Evolutionary conservation across 2,329 filamentous ascomycete genomes (phyloP), one percentile per base, ranked within the genome.

Genomic region (Diaporthe sp.): DNA sequence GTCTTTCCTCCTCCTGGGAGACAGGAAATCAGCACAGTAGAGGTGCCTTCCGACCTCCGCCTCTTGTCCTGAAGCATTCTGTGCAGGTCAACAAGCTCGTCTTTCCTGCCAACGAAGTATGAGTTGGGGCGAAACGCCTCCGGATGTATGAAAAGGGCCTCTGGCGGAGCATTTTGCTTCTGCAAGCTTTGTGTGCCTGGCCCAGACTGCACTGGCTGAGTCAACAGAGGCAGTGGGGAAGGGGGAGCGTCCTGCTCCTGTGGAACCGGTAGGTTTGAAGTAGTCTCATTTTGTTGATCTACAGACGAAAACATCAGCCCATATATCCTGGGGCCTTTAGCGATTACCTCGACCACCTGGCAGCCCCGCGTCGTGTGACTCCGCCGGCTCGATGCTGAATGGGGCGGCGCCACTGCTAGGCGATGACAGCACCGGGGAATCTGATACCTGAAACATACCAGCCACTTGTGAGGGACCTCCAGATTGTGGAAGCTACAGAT

Each of bases 1-100:
- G 91, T 92, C 81, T 94, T 94, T 3, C 92, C 92, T 19, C 89
- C 89, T 2, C 92, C 92, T 2, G 92, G 90, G 51, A 91, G 88
- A 47, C 90, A 90, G 76, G 90, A 89, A 15, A 94, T 87, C 12
- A 94, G 83, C 2, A 92, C 91, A 1, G 92, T 90, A 32, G 89
- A 89, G 0, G 91, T 91, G 22, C 91, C 90, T 59, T 89, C 83
- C 10, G 86, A 84, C 50, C 90, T 84, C 76, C 87, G 87, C 76
- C 87, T 87, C 37, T 85, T 84, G 77, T 92, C 90, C 78, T 87
- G 89, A 4, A 94, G 82, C 79, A 91, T 88, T 66, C 82, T 85
- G 77, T 93, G 90, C 32, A 94, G 83, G 3, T 88, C 83, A 13
- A 86, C 84, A 30, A 94, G 81, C 77, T 94, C 84, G 12, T 86